Conservation (phyloP, 2,329 filamentous ascomycete genomes). For the Thyridium curvatum region DNA sequence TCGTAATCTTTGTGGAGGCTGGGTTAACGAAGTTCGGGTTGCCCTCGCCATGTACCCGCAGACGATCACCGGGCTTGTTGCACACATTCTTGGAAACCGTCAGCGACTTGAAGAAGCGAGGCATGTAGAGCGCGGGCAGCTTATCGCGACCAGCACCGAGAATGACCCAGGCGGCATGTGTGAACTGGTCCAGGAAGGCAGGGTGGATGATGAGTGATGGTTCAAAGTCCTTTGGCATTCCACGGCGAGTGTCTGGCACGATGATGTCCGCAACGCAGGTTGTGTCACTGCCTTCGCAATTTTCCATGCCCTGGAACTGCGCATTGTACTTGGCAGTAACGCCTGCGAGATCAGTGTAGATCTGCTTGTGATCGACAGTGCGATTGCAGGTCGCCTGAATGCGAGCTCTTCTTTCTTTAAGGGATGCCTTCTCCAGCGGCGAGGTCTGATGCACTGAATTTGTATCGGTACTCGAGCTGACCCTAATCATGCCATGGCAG, state of each 20-base stretch:
- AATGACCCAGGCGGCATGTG: slow-evolving; percentile 7
- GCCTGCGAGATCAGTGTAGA: slow-evolving; percentile 8
- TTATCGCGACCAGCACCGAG: slow-evolving; percentile 12
- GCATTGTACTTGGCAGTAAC: slow-evolving; percentile 5
- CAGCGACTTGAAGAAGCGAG: slow-evolving; percentile 21
- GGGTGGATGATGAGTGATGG: slow-evolving; percentile 37
- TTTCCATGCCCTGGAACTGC: slow-evolving; percentile 12
- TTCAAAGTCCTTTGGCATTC: slow-evolving; percentile 40
- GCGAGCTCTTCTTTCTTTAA: not conserved
- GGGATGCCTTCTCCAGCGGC: not conserved
- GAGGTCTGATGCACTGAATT: slow-evolving; percentile 4
- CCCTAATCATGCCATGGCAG: slow-evolving; percentile 16
- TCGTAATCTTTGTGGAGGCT: slow-evolving; percentile 23
- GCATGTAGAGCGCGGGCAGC: slow-evolving; percentile 29
- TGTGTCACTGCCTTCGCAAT: slow-evolving; percentile 9
- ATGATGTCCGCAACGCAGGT: slow-evolving; percentile 25
- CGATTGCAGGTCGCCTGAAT: not conserved
- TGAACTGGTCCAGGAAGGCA: slow-evolving; percentile 32
- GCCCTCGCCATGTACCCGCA: slow-evolving; percentile 17
- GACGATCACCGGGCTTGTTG: slow-evolving; percentile 16
- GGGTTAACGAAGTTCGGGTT: slow-evolving; percentile 12
- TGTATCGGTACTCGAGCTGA: slow-evolving; percentile 1
- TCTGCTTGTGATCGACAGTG: slow-evolving; percentile 1
- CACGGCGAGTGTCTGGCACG: slow-evolving; percentile 32
- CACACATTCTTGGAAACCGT: slow-evolving; percentile 18